A percentile compares a stretch with the other conserved stretches of the same genome.
These are phyloP conservation scores for Hansenula lynferdii DNA, from an alignment of 1,139 yeast genomes.

Conservation along the genomic window DNA sequence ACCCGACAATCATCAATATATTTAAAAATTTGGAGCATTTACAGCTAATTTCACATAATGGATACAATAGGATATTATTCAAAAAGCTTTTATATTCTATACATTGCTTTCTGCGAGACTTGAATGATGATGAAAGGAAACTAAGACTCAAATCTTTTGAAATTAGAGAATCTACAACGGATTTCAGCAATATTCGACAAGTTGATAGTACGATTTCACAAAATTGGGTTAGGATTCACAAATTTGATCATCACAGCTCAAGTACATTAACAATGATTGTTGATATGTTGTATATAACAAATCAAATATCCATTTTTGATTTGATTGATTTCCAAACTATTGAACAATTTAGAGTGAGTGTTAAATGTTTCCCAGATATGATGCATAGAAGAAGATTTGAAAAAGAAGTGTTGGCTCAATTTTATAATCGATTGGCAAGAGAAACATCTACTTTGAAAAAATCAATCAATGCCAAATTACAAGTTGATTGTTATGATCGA, in stretches of 20 bases:
- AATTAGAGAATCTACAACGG: not conserved
- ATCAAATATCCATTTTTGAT: not conserved
- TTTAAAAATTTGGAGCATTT: slow-evolving; percentile 2
- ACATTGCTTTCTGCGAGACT: not conserved
- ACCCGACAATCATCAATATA: not conserved
- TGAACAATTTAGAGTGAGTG: not conserved
- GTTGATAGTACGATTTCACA: not conserved
- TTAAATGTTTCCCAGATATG: not conserved
- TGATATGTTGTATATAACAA: not conserved
- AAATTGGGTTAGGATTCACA: not conserved
- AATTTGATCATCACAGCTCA: not conserved
- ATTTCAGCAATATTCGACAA: not conserved
- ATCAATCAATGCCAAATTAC: not conserved
- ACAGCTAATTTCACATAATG: slow-evolving; percentile 6
- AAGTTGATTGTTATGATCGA: not conserved
- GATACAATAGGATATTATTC: slow-evolving; percentile 5
- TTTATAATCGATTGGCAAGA: not conserved
- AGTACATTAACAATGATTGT: not conserved
- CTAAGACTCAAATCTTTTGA: not conserved
- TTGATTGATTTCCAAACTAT: not conserved
- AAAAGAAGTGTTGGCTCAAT: not conserved
- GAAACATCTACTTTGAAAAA: not conserved
- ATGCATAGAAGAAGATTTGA: not conserved
- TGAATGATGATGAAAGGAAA: not conserved
- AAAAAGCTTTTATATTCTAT: slow-evolving; percentile 6